Base-by-base conservation (phyloP, 371 early-diverging fungal species). In the Pancytospora philotis region DNA sequence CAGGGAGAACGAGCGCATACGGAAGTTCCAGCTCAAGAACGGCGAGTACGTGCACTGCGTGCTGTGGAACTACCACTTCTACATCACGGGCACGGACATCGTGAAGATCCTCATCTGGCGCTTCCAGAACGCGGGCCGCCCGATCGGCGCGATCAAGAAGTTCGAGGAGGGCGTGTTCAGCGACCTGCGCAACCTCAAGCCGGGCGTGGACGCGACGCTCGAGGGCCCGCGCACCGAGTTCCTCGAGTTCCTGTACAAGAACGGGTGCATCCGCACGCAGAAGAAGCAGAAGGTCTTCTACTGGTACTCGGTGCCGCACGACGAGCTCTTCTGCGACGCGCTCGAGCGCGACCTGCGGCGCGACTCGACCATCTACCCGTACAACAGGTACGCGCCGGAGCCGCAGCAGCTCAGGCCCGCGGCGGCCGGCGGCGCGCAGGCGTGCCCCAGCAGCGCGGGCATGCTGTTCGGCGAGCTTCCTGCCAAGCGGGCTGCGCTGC, bases 271-370 rank as follows among this genome's bases (percentile, higher is more conserved):
- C 66, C 86, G 98, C 34, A 95, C 97, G 3, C 97, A 96, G 81
- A 98, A 96, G 85, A 98, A 98, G 82, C 83, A 84, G 65, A 97
- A 97, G 73, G 98, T 98, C 16, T 97, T 97, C 79, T 92, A 86
- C 78, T 98, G 96, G 96, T 89, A 88, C 79, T 88, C 90, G 37
- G 96, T 96, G 2, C 92, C 90, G 19, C 94, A 94, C 81, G 96
- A 96, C 80, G 83, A 89, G 39, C 85, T 93, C 49, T 92, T 92
- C 76, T 85, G 90, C 61, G 98, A 98, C 82, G 96, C 96, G 22
- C 84, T 95, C 38, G 96, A 98, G 81, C 86, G 98, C 56, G 96
- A 98, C 79, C 80, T 96, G 34, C 90, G 93, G 82, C 85, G 96
- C 56, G 95, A 94, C 82, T 77, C 75, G 13, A 75, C 74, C 38